A percentile compares a stretch with the other conserved stretches of the same genome.
These are phyloP conservation scores for Eucalyptus dawsonii DNA, from an alignment of 345 rosid species.

Conservation along the genomic window DNA sequence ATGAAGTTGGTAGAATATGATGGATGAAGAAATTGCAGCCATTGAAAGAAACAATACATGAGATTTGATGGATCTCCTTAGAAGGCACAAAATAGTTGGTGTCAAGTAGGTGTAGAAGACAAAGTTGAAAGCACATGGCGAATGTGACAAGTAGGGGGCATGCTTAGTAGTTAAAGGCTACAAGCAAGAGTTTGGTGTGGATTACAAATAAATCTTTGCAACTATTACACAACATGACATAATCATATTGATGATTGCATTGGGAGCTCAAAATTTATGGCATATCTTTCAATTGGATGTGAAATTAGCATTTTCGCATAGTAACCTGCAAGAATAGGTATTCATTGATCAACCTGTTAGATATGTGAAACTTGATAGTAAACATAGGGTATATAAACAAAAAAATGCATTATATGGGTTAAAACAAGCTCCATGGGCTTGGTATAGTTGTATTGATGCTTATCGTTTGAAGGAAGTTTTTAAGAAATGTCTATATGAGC, in stretches of 20 bases:
- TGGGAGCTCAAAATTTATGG: background rate
- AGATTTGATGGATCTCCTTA: too few relatives aligned
- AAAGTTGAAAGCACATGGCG: too few relatives aligned
- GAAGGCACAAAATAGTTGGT: too few relatives aligned
- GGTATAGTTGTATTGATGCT: too few relatives aligned
- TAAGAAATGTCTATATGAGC: too few relatives aligned
- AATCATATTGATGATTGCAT: background rate
- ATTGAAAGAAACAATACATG: too few relatives aligned
- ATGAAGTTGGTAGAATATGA: fast-evolving
- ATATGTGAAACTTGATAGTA: background rate
- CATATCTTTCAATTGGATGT: background rate
- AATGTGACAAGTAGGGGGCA: background rate
- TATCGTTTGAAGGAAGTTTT: too few relatives aligned
- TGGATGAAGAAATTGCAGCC: too few relatives aligned
- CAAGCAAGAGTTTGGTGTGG: background rate
- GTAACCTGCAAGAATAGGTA: fast-evolving
- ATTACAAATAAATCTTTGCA: background rate
- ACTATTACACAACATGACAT: background rate
- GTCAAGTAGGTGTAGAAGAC: too few relatives aligned
- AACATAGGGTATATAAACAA: background rate
- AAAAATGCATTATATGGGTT: too few relatives aligned
- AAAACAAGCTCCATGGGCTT: too few relatives aligned
- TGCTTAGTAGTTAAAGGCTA: background rate
- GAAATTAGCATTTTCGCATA: background rate
- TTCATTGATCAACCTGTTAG: background rate